Evolutionary conservation across 1,284 basidiomycete species (phyloP).

Genomic region (Sporisorium scitamineum): DNA sequence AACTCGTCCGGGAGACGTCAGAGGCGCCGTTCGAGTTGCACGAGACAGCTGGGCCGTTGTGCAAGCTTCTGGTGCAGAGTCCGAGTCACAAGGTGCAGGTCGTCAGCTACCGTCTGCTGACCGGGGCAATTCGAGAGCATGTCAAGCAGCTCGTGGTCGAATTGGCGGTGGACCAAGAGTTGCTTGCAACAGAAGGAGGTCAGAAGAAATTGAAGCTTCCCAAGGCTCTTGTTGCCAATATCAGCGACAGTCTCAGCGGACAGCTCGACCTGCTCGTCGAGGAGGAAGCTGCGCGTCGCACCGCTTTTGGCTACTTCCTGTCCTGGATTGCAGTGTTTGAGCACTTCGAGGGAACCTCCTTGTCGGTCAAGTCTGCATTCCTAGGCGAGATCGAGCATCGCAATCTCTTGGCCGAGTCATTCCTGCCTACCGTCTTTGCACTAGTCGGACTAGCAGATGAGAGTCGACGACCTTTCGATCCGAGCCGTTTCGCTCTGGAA

Average conservation of each 20-base stretch:
- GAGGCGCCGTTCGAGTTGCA: slow-evolving; percentile 33
- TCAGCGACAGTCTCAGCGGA: slow-evolving; percentile 29
- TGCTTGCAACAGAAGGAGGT: slow-evolving; percentile 31
- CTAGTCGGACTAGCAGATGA: slow-evolving; percentile 72
- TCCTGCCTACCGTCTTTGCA: slow-evolving; percentile 82
- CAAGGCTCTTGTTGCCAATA: slow-evolving; percentile 33
- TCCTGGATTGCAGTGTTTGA: slow-evolving; percentile 91
- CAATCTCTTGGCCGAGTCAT: slow-evolving; percentile 75
- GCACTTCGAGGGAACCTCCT: slow-evolving; percentile 85
- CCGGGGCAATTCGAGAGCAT: slow-evolving; percentile 38
- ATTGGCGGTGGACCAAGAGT: slow-evolving; percentile 39
- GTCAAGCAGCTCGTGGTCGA: slow-evolving; percentile 63
- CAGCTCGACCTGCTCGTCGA: slow-evolving; percentile 44
- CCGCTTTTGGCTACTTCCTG: slow-evolving; percentile 74
- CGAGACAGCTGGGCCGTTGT: slow-evolving; percentile 28
- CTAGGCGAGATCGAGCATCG: slow-evolving; percentile 84
- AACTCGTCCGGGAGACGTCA: slow-evolving; percentile 53
- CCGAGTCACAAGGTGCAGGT: slow-evolving; percentile 53
- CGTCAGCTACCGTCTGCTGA: slow-evolving; percentile 46
- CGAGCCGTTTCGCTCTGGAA: slow-evolving; percentile 85
- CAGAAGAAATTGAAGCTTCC: slow-evolving; percentile 32
- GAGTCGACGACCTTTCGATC: slow-evolving; percentile 74
- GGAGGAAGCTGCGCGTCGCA: slow-evolving; percentile 28
- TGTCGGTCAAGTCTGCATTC: slow-evolving; percentile 83
- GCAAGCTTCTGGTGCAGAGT: slow-evolving; percentile 43